Evolutionary conservation across 2,329 filamentous ascomycete species (phyloP), one percentile per base, ranked within the genome.

Genomic region (Aspergillus aculeatus): DNA sequence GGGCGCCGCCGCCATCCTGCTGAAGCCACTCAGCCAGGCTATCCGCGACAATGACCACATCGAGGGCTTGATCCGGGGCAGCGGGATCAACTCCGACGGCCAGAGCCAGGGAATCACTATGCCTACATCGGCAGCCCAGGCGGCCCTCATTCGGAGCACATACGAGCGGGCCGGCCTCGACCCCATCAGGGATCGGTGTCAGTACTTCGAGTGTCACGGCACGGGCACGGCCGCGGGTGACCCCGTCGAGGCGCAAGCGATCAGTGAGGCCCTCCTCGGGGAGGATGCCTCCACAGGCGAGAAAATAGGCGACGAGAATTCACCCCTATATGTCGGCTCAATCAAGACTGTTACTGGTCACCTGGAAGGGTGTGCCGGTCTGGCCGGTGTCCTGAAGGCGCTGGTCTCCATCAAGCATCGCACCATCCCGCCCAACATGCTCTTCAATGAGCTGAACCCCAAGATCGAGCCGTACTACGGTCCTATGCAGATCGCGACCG

Each of bases 171-270:
- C 78, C 7, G 76, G 77, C 2, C 68, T 81, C 4, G 71, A 78
- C 55, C 60, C 68, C 3, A 55, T 56, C 5, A 65, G 66, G 23
- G 67, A 73, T 5, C 69, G 77, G 4, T 69, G 63, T 7, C 77
- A 80, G 56, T 81, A 74, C 61, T 79, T 81, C 19, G 78, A 81
- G 59, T 75, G 75, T 2, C 80, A 81, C 60, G 79, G 78, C 31
- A 82, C 80, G 2, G 80, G 79, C 44, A 52, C 41, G 4, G 31
- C 47, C 7, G 54, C 50, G 2, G 60, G 60, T 12, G 60, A 62
- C 26, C 54, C 56, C 2, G 24, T 56, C 2, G 61, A 63, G 44
- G 56, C 56, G 10, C 31, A 50, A 19, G 58, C 58, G 5, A 61
- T 63, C 2, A 19, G 31, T 4, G 29, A 21, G 6, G 44, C 57